Evolutionary conservation across 73 alveolate genomes (phyloP), one percentile per base, ranked within the genome.

Genomic region (Diophrys appendiculata): DNA sequence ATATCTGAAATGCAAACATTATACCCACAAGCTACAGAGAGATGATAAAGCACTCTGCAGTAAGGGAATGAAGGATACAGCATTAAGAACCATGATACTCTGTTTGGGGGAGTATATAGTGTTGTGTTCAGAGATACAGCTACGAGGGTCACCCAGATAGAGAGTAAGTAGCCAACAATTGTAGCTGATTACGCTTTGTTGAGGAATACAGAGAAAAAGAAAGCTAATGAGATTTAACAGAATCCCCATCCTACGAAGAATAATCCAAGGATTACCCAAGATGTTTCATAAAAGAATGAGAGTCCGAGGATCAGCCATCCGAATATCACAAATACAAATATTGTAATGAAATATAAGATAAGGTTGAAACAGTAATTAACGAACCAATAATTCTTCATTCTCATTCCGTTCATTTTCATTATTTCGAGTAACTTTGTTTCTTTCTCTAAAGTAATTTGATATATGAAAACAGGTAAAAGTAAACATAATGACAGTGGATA

Each of bases 321-420:
- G 31, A 75, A 67, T 55, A 94, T 35, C 56, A 72, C 74, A 81
- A 88, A 96, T 52, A 88, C 73, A 18, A 82, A 43, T 2, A 80
- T 75, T 0, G 96, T 94, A 3, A 92, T 26, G 56, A 77, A 23
- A 68, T 93, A 92, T 60, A 94, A 54, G 23, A 87, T 33, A 43
- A 83, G 81, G 77, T 87, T 68, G 72, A 90, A 92, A 27, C 85
- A 52, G 67, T 84, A 94, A 86, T 90, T 80, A 60, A 94, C 87
- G n/a, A 92, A 73, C 98, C 99, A 96, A 82, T 94, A 96, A 85
- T 94, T 91, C 33, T 77, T 54, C 94, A 92, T 94, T 82, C 80
- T 92, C 92, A 96, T 79, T 23, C 99, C 99, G 81, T 92, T 96
- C 94, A 94, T 91, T 81, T 95, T 92, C 99, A 96, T 96, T 64